These are phyloP conservation scores for Tremella mesenterica DNA, from an alignment of 768 basidiomycete genomes.

Conservation along the genomic window DNA sequence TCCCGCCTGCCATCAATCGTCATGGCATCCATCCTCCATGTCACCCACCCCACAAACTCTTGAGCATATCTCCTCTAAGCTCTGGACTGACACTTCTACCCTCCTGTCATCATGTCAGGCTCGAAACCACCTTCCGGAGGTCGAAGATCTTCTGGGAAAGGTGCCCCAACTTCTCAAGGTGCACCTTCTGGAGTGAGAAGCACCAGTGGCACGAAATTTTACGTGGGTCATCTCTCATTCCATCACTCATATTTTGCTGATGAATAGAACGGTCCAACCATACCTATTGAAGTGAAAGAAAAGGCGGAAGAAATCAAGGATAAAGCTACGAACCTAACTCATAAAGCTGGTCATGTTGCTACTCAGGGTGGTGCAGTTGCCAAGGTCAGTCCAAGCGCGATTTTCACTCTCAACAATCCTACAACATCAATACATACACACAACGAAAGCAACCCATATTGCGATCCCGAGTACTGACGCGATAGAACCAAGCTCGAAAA, in stretches of 20 bases:
- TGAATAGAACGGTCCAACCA: conserved; percentile 31
- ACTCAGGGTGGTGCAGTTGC: conserved; percentile 13
- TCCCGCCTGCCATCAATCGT: not conserved
- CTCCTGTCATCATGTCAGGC: not conserved
- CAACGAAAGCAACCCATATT: not conserved
- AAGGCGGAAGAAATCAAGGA: conserved; percentile 12
- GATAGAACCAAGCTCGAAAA: conserved; percentile 17
- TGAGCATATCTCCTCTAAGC: not conserved
- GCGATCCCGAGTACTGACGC: not conserved
- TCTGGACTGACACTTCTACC: not conserved
- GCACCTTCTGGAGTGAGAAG: not conserved
- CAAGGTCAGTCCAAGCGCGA: conserved; percentile 18
- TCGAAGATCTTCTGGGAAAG: not conserved
- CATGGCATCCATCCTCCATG: not conserved
- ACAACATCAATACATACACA: not conserved
- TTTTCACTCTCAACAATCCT: not conserved
- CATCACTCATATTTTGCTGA: not conserved
- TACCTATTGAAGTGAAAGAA: conserved; percentile 13
- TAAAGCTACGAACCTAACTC: conserved; percentile 10
- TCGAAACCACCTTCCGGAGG: not conserved
- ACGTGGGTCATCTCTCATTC: conserved; percentile 16
- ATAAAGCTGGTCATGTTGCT: conserved; percentile 17
- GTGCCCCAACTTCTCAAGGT: not conserved
- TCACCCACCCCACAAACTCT: not conserved
- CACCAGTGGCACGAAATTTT: conserved; percentile 24